These are phyloP conservation scores for Chrysoporthe cubensis DNA, from an alignment of 2,329 filamentous ascomycete species.

Conservation along the genomic window DNA sequence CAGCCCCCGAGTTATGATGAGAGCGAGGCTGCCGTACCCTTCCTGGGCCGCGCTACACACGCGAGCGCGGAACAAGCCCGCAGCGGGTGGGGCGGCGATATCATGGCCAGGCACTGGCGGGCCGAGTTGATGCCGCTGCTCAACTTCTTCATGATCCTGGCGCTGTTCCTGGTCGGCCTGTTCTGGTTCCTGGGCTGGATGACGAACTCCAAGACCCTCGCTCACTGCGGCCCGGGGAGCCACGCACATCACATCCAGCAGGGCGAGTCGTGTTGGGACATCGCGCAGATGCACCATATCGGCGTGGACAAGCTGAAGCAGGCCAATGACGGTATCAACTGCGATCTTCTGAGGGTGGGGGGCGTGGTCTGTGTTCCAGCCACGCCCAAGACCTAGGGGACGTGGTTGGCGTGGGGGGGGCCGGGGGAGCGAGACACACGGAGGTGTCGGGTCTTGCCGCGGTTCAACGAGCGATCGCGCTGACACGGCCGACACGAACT, in stretches of 20 bases:
- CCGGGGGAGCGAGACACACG: too few species aligned
- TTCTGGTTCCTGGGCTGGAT: constrained; percentile 50
- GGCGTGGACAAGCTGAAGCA: constrained; percentile 50
- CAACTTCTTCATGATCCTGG: constrained; percentile 60
- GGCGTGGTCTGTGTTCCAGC: constrained; percentile 25
- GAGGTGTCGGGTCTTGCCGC: too few species aligned
- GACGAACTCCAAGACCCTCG: constrained; percentile 29
- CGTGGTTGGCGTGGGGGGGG: too few species aligned
- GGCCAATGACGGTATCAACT: constrained; percentile 52
- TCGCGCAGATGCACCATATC: constrained; percentile 49
- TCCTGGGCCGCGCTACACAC: constrained; percentile 12
- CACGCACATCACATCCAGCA: constrained; percentile 45
- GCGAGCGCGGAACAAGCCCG: background rate
- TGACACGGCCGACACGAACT: background rate
- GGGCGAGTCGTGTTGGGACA: constrained; percentile 58
- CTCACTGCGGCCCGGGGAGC: constrained; percentile 35
- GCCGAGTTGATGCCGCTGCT: constrained; percentile 58
- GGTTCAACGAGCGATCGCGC: too few species aligned
- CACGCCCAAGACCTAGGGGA: constrained; percentile 15
- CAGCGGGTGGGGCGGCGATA: constrained; percentile 18
- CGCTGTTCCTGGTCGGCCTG: constrained; percentile 54
- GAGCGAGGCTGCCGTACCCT: constrained; percentile 28
- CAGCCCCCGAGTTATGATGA: constrained; percentile 26
- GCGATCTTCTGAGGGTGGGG: constrained; percentile 49
- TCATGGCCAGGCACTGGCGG: constrained; percentile 49